Evolutionary conservation across 1,284 basidiomycete genomes (phyloP), one percentile per base, ranked within the genome.

Genomic region (Boletus albobrunnescens): DNA sequence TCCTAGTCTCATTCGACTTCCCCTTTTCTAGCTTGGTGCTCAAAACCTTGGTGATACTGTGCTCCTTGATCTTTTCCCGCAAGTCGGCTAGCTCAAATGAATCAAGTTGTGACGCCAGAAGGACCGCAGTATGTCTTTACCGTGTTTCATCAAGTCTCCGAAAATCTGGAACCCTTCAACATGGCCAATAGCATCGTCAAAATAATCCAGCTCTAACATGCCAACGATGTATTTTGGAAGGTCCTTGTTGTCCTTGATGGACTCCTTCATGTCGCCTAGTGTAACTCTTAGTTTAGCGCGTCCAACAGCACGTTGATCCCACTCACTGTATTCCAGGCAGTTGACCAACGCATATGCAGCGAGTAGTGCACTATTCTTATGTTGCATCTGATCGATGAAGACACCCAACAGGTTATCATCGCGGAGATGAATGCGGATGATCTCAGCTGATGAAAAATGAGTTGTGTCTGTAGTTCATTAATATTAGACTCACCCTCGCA

Each of bases 121-220:
- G 17, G 26, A 27, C 27, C 6, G 17, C 6, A 8, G 3, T 20
- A 16, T 6, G 16, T 11, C 26, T 14, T 49, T 52, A 61, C 58
- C 49, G 4, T 61, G 19, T 37, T 45, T 43, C 51, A 63, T 63
- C 6, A 65, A 28, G 20, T 59, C 47, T 11, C 36, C 39, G 9
- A 65, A 64, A 5, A 61, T 50, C 16, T 61, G 62, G 41, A 65
- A 65, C 2, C 62, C 59, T 41, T 61, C 58, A 4, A 63, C 44
- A 5, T 14, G 41, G n/a, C 62, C 60, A 1, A 61, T 48, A 9
- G 59, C 51, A 33, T 64, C 62, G 5, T 64, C 58, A 10, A 61
- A 65, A n/a, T 55, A 65, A 41, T 65, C 48, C 26, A 52, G 35
- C 20, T 37, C 41, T 8, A 63, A 38, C 59, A 61, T 61, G 3